phyloP scores from a whole-genome alignment of 2,329 filamentous ascomycete genomes.

The Fusarium zealandicum region DNA sequence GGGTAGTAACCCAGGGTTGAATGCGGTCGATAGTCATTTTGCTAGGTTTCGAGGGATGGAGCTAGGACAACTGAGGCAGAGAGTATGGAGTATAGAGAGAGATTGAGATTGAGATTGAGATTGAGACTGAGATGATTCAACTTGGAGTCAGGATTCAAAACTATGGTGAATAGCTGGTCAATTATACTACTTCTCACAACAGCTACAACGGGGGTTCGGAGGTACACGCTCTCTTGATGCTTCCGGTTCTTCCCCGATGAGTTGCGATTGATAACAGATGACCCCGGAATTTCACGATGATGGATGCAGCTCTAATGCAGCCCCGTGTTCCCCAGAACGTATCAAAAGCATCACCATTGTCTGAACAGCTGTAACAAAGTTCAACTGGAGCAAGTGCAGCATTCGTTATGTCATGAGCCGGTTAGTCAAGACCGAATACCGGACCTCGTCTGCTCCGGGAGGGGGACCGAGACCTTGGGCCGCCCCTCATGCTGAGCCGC shows the following conservation, averaged over 20 bases:
- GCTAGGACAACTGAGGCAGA: not conserved
- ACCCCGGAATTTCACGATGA: not conserved
- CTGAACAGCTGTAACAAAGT: not conserved
- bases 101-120: too few species aligned
- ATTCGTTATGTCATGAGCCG: not conserved
- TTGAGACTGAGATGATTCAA: not conserved
- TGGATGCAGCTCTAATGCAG: constrained; percentile 6
- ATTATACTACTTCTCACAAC: not conserved
- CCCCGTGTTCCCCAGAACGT: not conserved
- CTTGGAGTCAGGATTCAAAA: not conserved
- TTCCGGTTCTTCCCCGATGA: not conserved
- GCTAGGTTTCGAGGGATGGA: not conserved
- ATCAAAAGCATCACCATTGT: not conserved
- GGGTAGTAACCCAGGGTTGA: constrained; percentile 29
- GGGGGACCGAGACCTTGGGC: not conserved
- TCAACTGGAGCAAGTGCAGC: not conserved
- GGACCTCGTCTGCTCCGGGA: not conserved
- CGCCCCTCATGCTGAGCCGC: not conserved
- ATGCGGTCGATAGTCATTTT: constrained; percentile 30
- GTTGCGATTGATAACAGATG: constrained; percentile 10
- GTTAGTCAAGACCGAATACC: not conserved
- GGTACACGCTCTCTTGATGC: not conserved
- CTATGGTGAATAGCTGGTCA: not conserved
- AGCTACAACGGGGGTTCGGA: not conserved
- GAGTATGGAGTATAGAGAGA: not conserved